phyloP scores from a whole-genome alignment of 2,329 filamentous ascomycete genomes.

The Raffaelea albimanens region DNA sequence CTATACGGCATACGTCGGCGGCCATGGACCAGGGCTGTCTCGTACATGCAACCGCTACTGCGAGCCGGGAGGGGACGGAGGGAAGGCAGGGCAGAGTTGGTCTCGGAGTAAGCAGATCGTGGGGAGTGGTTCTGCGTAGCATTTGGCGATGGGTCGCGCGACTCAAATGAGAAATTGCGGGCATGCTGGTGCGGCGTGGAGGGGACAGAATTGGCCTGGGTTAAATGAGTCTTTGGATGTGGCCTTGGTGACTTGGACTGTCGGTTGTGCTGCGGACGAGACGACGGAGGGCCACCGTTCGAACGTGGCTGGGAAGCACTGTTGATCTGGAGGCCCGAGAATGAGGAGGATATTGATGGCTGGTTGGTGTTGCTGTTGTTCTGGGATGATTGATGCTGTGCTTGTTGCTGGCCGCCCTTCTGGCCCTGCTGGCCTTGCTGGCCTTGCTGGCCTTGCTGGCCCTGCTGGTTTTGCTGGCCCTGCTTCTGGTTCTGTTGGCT shows the following conservation, averaged over 20 bases:
- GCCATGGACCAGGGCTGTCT: slow-evolving; percentile 73
- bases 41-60: slow-evolving; percentile 67
- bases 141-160: slow-evolving; percentile 70
- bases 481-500: background rate
- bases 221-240: slow-evolving; percentile 18
- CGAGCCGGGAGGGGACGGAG: slow-evolving; percentile 54
- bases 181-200: slow-evolving; percentile 88
- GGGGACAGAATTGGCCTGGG: slow-evolving; percentile 79
- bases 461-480: slow-evolving; percentile 1
- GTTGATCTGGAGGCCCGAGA: no score
- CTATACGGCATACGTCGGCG: slow-evolving; percentile 87
- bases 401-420: background rate
- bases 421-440: background rate
- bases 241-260: slow-evolving; percentile 16
- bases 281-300: slow-evolving; percentile 4
- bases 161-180: slow-evolving; percentile 71
- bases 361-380: no score
- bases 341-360: no score
- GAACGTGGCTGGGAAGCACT: no score
- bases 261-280: slow-evolving; percentile 18
- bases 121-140: slow-evolving; percentile 73
- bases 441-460: background rate
- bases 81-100: slow-evolving; percentile 63
- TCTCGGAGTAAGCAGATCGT: slow-evolving; percentile 82
- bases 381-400: background rate